A percentile compares a stretch with the other conserved stretches of the same genome.
These are phyloP conservation scores for Cordyceps pruinosa DNA, from an alignment of 2,329 filamentous ascomycete species.

Conservation along the genomic window DNA sequence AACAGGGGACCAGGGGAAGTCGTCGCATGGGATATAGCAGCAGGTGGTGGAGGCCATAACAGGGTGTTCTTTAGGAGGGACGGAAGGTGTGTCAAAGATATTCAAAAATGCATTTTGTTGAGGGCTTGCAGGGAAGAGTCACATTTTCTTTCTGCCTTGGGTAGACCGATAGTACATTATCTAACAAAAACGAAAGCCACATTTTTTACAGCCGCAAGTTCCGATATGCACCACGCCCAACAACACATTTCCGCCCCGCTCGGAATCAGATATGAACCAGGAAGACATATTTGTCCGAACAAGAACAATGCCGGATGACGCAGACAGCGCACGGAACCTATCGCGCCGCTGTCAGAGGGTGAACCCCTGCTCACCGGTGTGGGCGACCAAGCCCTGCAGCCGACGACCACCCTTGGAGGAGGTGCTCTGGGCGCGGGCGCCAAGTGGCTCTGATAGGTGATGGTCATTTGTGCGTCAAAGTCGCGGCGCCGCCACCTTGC, in stretches of 20 bases:
- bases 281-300: too few species aligned
- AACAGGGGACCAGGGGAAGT: conserved; percentile 11
- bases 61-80: too few species aligned
- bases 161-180: not conserved
- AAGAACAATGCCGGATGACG: too few species aligned
- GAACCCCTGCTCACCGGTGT: conserved; percentile 9
- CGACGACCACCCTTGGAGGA: not conserved
- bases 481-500: not conserved
- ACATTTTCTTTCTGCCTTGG: not conserved
- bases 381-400: not conserved
- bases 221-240: too few species aligned
- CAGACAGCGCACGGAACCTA: not conserved
- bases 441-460: too few species aligned
- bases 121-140: not conserved
- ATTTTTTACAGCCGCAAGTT: not conserved
- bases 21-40: not conserved
- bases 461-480: not conserved
- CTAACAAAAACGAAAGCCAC: not conserved
- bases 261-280: too few species aligned
- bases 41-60: not conserved
- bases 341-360: not conserved
- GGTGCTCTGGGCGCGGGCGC: not conserved
- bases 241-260: too few species aligned
- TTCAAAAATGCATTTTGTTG: not conserved
- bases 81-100: not conserved